Evolutionary conservation across 202 grass and related monocot species (phyloP), one percentile per base, ranked within the genome.

Genomic region (Digitaria exilis): DNA sequence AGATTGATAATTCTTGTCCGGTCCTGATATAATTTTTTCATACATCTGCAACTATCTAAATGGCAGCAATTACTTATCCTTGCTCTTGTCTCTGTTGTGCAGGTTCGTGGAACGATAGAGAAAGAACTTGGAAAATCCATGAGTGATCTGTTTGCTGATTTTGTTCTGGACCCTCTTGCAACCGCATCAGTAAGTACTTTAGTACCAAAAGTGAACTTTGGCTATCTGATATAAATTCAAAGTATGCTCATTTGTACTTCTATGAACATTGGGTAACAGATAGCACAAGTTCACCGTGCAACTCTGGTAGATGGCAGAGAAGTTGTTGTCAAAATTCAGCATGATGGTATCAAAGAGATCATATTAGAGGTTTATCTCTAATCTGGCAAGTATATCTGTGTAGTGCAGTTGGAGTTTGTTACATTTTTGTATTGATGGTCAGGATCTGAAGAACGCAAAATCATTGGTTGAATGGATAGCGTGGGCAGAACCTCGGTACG

Each of bases 381-480:
- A 80, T 65, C 44, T 79, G 51, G 19, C 29, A 80, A 42, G 61
- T 77, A 71, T 58, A 29, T 41, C 51, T 42, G 43, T 73, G 24
- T 82, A 66, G 65, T 39, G 66, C 29, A 42, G 49, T 68, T 51
- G 30, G 61, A 57, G 37, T 32, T 6, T 70, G 21, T 81, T 51
- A 75, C 19, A 90, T 59, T 71, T 63, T 85, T 71, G 24, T 55
- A 48, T 77, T 76, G 49, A 30, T 90, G 14, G 69, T 59, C 84
- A 98, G 96, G 96, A 98, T 87, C 86, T 98, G 75, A 98, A 98
- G 89, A 98, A 98, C 82, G 91, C 96, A 79, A 98, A 98, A 88
- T 87, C 93, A 61, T 85, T 98, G 78, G 52, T 92, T 84, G 91
- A 98, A 80, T 98, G 96, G 96, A 96, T 96, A 75, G 96, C 96